phyloP scores from a whole-genome alignment of 441 rosid genomes.

The Euphorbia schlechtendalii region DNA sequence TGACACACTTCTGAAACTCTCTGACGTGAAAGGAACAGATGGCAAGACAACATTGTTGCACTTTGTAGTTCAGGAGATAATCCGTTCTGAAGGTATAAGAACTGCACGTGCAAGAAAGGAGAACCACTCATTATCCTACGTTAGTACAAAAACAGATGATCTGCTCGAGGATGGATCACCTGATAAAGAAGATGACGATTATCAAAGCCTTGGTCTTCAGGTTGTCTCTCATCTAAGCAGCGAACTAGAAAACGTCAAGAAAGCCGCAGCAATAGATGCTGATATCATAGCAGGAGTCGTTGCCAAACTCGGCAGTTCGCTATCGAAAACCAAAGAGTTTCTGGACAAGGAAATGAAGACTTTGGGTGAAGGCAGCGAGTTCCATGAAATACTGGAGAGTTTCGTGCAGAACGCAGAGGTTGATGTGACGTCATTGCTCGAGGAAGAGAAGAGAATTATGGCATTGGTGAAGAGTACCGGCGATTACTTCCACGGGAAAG shows the following conservation, averaged over 20 bases:
- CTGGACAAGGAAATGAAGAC: constrained; percentile 60
- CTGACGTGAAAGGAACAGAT: constrained; percentile 92
- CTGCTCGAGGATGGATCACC: constrained; percentile 47
- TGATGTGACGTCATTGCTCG: constrained; percentile 45
- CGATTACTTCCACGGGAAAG: constrained; percentile 93
- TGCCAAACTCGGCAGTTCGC: constrained; percentile 51
- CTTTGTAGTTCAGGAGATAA: constrained; percentile 93
- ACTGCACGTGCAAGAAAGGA: constrained; percentile 65
- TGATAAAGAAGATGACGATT: constrained; percentile 47
- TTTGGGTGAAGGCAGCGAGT: constrained; percentile 60
- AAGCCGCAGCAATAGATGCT: constrained; percentile 76
- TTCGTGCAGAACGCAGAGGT: constrained; percentile 71
- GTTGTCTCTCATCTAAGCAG: constrained; percentile 65
- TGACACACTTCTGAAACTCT: constrained; percentile 86
- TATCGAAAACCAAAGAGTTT: constrained; percentile 53
- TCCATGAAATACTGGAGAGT: constrained; percentile 52
- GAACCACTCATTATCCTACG: constrained; percentile 52
- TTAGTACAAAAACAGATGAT: constrained; percentile 71
- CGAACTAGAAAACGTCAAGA: constrained; percentile 80
- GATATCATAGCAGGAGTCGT: constrained; percentile 66
- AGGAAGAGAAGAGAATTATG: constrained; percentile 80
- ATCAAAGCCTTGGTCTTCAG: constrained; percentile 70
- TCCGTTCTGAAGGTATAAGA: constrained; percentile 81
- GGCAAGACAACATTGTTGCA: constrained; percentile 98
- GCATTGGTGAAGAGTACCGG: constrained; percentile 89